phyloP scores from a whole-genome alignment of 2,329 filamentous ascomycete genomes.

The Aspergillus versicolor region DNA sequence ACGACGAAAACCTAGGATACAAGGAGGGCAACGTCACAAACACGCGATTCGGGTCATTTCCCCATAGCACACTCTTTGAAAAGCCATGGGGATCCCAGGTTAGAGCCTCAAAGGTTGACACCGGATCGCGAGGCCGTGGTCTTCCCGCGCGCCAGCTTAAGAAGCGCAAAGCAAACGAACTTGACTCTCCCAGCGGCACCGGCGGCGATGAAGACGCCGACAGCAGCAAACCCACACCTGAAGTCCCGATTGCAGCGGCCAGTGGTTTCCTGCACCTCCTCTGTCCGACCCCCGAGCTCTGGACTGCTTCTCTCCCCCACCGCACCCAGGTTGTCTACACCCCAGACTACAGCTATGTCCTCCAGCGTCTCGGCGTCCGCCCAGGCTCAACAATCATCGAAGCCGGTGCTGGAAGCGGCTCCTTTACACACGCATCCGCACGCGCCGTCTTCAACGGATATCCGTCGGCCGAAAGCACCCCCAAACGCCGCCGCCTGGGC shows the following conservation, averaged over 20 bases:
- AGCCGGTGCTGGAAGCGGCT: constrained; percentile 53
- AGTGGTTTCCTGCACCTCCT: constrained; percentile 52
- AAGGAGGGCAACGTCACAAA: constrained; percentile 78
- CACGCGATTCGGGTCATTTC: constrained; percentile 90
- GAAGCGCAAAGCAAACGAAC: constrained; percentile 49
- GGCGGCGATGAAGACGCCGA: constrained; percentile 19
- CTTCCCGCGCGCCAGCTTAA: constrained; percentile 61
- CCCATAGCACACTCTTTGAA: constrained; percentile 72
- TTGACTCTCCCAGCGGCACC: constrained; percentile 32
- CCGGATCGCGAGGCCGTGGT: constrained; percentile 78
- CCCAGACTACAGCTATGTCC: constrained; percentile 54
- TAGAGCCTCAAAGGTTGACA: constrained; percentile 84
- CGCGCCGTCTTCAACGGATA: constrained; percentile 51
- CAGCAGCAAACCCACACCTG: constrained; percentile 15
- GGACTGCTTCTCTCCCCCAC: constrained; percentile 52
- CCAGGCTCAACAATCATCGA: constrained; percentile 50
- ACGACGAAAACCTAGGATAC: constrained; percentile 68
- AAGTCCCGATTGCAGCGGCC: constrained; percentile 36
- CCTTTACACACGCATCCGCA: constrained; percentile 52
- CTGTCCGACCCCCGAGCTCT: constrained; percentile 51
- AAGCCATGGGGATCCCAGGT: constrained; percentile 92
- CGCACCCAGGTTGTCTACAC: constrained; percentile 55
- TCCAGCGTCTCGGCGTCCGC: constrained; percentile 48
- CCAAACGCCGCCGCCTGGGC: constrained; percentile 29
- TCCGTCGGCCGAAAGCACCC: constrained; percentile 23